Conservation (phyloP, 2,329 filamentous ascomycete genomes). For the Penicillium digitatum region DNA sequence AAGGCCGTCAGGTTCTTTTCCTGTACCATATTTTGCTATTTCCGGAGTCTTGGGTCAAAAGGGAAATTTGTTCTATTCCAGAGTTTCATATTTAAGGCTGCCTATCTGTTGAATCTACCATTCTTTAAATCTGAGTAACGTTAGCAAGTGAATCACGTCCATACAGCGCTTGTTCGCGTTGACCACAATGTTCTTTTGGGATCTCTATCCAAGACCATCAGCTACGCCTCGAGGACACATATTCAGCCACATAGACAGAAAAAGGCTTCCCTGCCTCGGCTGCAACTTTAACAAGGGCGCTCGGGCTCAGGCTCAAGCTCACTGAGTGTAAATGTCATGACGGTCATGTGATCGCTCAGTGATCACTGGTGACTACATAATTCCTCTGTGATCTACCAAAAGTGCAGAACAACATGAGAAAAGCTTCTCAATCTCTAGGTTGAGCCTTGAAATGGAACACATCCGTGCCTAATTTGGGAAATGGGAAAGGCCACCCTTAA, state of each 20-base stretch:
- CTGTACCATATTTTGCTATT: conserved; percentile 41
- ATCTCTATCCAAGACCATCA: neutral
- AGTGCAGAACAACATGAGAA: too few species aligned
- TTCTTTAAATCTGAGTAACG: neutral
- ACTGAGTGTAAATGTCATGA: too few species aligned
- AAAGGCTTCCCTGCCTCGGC: neutral
- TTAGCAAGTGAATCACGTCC: neutral
- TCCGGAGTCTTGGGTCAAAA: conserved; percentile 43
- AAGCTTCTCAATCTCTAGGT: too few species aligned
- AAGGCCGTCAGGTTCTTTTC: conserved; percentile 28
- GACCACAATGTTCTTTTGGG: neutral
- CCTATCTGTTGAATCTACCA: conserved; percentile 12
- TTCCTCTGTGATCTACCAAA: too few species aligned
- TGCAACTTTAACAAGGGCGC: neutral
- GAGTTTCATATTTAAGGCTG: conserved; percentile 24
- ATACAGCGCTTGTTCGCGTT: neutral
- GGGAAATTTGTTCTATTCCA: conserved; percentile 29
- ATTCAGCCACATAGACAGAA: neutral
- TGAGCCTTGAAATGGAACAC: too few species aligned
- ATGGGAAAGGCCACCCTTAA: too few species aligned
- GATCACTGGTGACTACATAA: too few species aligned
- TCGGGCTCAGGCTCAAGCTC: too few species aligned
- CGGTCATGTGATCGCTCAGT: neutral
- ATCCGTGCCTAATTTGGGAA: too few species aligned
- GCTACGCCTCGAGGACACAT: neutral